Conservation (phyloP, 768 basidiomycete genomes). For the Dacryopinax primogenitus region DNA sequence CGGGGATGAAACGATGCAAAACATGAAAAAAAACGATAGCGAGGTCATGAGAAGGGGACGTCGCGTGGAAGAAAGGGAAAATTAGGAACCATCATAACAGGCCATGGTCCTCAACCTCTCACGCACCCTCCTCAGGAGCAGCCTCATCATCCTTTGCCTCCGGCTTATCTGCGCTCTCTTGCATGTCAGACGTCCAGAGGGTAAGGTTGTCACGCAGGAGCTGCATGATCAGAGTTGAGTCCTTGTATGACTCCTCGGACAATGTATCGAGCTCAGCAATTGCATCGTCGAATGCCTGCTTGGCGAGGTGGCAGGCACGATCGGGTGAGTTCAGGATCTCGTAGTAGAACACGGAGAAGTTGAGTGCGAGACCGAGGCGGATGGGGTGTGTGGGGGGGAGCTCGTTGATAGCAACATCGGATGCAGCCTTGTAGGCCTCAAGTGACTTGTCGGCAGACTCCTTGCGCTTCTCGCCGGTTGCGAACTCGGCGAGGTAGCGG, state of each 20-base stretch:
- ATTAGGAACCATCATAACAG: not conserved
- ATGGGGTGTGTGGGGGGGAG: conserved; percentile 94
- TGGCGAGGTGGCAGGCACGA: conserved; percentile 95
- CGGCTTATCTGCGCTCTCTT: conserved; percentile 68
- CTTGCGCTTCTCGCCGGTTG: conserved; percentile 94
- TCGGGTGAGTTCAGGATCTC: conserved; percentile 98
- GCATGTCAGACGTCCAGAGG: conserved; percentile 97
- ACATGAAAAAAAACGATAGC: not conserved
- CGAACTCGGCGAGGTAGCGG: conserved; percentile 97
- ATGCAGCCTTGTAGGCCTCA: conserved; percentile 94
- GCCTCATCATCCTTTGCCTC: conserved; percentile 53
- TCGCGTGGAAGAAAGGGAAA: not conserved
- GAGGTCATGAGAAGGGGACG: not conserved
- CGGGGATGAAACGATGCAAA: not conserved
- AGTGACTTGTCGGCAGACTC: conserved; percentile 94
- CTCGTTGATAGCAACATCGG: conserved; percentile 91
- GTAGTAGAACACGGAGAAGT: conserved; percentile 99
- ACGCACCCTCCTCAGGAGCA: conserved; percentile 43
- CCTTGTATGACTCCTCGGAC: conserved; percentile 98
- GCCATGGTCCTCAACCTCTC: conserved; percentile 39
- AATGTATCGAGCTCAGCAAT: conserved; percentile 98
- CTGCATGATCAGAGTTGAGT: conserved; percentile 96
- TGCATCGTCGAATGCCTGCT: conserved; percentile 97
- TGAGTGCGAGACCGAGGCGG: conserved; percentile 93
- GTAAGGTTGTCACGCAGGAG: conserved; percentile 93